Evolutionary conservation across 1,139 yeast species (phyloP).

Genomic region (Zygotorulaspora mrakii): DNA sequence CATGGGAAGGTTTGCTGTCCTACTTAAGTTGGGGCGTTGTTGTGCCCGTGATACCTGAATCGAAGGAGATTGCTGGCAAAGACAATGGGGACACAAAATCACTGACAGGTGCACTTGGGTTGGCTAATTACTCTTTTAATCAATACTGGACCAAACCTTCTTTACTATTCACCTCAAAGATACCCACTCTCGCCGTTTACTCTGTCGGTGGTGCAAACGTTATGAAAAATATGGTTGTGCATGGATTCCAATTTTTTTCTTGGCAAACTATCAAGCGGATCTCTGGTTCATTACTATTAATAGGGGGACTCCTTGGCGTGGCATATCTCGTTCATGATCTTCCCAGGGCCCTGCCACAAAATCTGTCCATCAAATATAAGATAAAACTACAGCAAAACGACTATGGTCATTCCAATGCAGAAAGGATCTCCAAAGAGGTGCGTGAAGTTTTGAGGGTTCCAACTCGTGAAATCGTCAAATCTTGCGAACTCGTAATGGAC

Average conservation of each 20-base stretch:
- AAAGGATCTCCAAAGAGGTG: conserved; percentile 76
- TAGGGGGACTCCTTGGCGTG: conserved; percentile 55
- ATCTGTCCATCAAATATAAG: conserved; percentile 69
- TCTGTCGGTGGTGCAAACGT: conserved; percentile 38
- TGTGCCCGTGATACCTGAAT: conserved; percentile 6
- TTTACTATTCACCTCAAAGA: conserved; percentile 33
- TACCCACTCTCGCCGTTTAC: conserved; percentile 36
- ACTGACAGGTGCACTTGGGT: conserved; percentile 20
- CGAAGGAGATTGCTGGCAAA: conserved; percentile 4
- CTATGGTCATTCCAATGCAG: conserved; percentile 73
- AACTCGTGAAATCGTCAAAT: conserved; percentile 73
- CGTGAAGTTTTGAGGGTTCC: conserved; percentile 79
- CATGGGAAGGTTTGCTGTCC: conserved; percentile 51
- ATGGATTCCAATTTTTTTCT: conserved; percentile 38
- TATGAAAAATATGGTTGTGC: conserved; percentile 32
- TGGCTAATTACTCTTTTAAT: conserved; percentile 25
- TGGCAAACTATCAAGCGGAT: conserved; percentile 34
- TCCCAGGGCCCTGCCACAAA: conserved; percentile 84
- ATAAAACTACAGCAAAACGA: conserved; percentile 61
- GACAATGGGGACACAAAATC: conserved; percentile 4
- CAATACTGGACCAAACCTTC: conserved; percentile 36
- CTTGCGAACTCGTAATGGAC: conserved; percentile 50
- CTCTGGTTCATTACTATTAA: conserved; percentile 42
- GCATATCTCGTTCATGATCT: conserved; percentile 73
- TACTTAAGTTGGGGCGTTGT: conserved; percentile 32